phyloP scores from a whole-genome alignment of 2,329 filamentous ascomycete genomes.

The Alternaria arbusti region DNA sequence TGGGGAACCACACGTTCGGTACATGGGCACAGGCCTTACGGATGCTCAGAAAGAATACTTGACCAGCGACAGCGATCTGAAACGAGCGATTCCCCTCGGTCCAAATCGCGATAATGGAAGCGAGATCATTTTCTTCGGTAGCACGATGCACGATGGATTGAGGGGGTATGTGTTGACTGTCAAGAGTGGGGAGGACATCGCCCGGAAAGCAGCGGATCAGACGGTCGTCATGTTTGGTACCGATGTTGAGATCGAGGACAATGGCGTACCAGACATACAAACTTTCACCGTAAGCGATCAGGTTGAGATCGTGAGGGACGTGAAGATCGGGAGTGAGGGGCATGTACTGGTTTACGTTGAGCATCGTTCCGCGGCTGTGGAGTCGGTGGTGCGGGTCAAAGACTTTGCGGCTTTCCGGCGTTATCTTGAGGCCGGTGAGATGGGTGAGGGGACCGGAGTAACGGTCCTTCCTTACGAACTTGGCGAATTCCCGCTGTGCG shows the following conservation, averaged over 20 bases:
- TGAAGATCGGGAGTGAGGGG: conserved; percentile 14
- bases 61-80: not conserved
- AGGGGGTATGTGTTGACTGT: conserved; percentile 17
- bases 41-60: conserved; percentile 9
- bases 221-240: conserved; percentile 18
- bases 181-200: not conserved
- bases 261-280: conserved; percentile 3
- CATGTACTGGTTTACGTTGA: not conserved
- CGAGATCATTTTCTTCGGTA: conserved; percentile 26
- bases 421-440: not conserved
- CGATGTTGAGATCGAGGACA: conserved; percentile 6
- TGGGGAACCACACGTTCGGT: conserved; percentile 3
- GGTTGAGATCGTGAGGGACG: conserved; percentile 1
- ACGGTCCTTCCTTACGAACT: conserved; percentile 4
- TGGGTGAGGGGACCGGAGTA: not conserved
- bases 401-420: not conserved
- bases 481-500: not conserved
- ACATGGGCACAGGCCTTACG: conserved; percentile 29
- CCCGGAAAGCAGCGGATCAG: not conserved
- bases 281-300: not conserved
- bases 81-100: not conserved
- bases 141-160: conserved; percentile 27
- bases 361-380: not conserved
- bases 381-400: not conserved
- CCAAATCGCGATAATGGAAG: not conserved